Conservation (phyloP, 306 rosid species). For the Acmispon strigosus region DNA sequence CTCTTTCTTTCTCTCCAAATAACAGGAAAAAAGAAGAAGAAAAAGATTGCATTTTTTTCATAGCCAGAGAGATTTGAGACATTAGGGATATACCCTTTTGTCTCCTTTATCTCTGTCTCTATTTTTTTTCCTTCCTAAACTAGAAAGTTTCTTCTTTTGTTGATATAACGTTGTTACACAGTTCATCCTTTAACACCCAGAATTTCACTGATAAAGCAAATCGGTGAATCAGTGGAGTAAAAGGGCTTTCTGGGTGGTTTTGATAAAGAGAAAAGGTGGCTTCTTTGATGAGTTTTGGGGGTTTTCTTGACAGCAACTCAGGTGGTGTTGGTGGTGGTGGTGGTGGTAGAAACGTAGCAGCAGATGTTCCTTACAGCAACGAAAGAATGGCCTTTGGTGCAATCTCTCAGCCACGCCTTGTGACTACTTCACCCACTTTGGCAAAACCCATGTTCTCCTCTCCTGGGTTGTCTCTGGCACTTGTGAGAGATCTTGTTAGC, state of each 20-base stretch:
- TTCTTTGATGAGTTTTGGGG: slow-evolving; percentile 96
- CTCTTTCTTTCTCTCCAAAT: slow-evolving; percentile 52
- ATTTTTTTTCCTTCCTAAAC: background rate
- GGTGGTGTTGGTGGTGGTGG: slow-evolving; percentile 61
- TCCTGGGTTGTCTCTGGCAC: slow-evolving; percentile 85
- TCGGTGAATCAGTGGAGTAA: background rate
- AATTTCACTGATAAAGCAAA: background rate
- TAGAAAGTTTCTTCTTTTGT: background rate
- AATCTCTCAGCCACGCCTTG: slow-evolving; percentile 62
- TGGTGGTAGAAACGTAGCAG: slow-evolving; percentile 55
- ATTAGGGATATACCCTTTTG: slow-evolving; percentile 45
- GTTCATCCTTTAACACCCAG: background rate
- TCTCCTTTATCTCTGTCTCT: slow-evolving; percentile 50
- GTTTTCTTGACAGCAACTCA: slow-evolving; percentile 62
- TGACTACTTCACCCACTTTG: slow-evolving; percentile 48
- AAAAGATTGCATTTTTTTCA: background rate
- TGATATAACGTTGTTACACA: background rate
- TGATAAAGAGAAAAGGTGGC: background rate
- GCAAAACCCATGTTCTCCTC: slow-evolving; percentile 96
- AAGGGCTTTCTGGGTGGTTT: background rate
- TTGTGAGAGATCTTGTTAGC: slow-evolving; percentile 38
- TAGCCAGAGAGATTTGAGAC: slow-evolving; percentile 55
- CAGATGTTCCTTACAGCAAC: slow-evolving; percentile 52
- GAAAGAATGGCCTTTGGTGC: slow-evolving; percentile 64
- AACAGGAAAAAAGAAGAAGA: slow-evolving; percentile 16